Percentiles rank a stretch among this genome's conserved stretches.
phyloP scores from a whole-genome alignment of 805 yeast species.

The Ogataea kodamae region DNA sequence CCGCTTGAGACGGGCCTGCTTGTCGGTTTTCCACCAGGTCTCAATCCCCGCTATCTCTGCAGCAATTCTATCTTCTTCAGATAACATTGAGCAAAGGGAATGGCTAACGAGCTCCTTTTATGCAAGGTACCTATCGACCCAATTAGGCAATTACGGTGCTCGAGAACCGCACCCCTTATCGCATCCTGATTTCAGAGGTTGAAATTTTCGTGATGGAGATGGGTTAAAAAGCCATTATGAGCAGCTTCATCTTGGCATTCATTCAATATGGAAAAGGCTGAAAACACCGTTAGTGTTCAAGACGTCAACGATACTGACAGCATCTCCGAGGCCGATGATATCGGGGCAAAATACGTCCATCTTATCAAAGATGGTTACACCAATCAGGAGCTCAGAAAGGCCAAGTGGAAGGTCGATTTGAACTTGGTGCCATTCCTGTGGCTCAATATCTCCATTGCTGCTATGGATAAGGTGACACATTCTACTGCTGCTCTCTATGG shows the following conservation, averaged over 20 bases:
- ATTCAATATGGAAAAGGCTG: slow-evolving; percentile 5
- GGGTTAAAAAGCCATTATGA: slow-evolving; percentile 1
- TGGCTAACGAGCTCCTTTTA: too few relatives aligned
- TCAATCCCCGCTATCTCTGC: slow-evolving; percentile 32
- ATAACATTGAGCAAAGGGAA: too few relatives aligned
- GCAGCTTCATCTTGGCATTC: slow-evolving; percentile 1
- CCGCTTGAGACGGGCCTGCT: slow-evolving; percentile 45
- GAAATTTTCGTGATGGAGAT: neutral
- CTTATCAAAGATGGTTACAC: slow-evolving; percentile 23
- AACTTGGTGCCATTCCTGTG: slow-evolving; percentile 49
- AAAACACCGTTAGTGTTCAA: slow-evolving; percentile 2
- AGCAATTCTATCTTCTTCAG: slow-evolving; percentile 13
- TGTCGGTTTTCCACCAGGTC: slow-evolving; percentile 48
- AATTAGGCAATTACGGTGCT: neutral
- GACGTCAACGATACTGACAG: slow-evolving; percentile 2
- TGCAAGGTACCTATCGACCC: too few relatives aligned
- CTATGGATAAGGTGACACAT: slow-evolving; percentile 52
- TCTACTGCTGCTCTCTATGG: slow-evolving; percentile 41
- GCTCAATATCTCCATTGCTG: slow-evolving; percentile 47
- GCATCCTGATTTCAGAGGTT: slow-evolving; percentile 1
- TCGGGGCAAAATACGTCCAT: slow-evolving; percentile 20
- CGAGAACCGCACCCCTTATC: neutral
- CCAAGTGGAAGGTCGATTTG: slow-evolving; percentile 45
- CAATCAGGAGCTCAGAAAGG: slow-evolving; percentile 15
- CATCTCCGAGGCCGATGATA: slow-evolving; percentile 13